Percentiles rank a stretch among this genome's conserved stretches.
These are phyloP conservation scores for Chlamydomonas eustigma DNA, from an alignment of 139 green algal species.

Conservation along the genomic window DNA sequence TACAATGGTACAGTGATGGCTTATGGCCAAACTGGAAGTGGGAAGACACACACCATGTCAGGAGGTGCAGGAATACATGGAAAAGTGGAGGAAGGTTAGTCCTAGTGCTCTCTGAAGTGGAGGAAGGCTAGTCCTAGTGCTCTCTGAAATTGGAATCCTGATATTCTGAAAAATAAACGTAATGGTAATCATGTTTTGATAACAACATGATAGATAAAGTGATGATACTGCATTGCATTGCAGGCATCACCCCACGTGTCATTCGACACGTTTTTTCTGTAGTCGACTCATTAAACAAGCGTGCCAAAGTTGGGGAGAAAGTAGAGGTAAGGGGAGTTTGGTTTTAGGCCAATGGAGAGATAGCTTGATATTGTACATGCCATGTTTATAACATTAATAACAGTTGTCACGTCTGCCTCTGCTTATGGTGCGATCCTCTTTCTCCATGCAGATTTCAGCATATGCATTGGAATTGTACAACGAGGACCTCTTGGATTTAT, in stretches of 20 bases:
- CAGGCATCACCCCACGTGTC: conserved; percentile 56
- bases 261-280: conserved; percentile 49
- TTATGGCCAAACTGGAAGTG: conserved; percentile 70
- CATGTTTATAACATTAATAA: too few species aligned
- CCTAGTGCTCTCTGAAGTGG: too few species aligned
- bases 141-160: too few species aligned
- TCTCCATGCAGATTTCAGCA: conserved; percentile 25
- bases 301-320: conserved; percentile 54
- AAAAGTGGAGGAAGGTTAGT: conserved; percentile 45
- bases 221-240: too few species aligned
- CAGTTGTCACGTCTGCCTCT: too few species aligned
- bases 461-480: conserved; percentile 73
- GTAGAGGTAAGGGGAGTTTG: conserved; percentile 33
- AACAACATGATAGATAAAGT: too few species aligned
- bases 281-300: conserved; percentile 34
- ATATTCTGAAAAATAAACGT: too few species aligned
- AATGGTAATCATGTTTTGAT: too few species aligned
- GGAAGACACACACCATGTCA: conserved; percentile 75
- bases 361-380: too few species aligned
- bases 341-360: too few species aligned
- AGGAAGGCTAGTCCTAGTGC: too few species aligned
- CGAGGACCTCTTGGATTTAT: conserved; percentile 66
- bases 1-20: conserved; percentile 73
- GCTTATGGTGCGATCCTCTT: too few species aligned
- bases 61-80: conserved; percentile 55